Base-by-base conservation (phyloP, 2,329 filamentous ascomycete species). In the Xylaria arbuscula region DNA sequence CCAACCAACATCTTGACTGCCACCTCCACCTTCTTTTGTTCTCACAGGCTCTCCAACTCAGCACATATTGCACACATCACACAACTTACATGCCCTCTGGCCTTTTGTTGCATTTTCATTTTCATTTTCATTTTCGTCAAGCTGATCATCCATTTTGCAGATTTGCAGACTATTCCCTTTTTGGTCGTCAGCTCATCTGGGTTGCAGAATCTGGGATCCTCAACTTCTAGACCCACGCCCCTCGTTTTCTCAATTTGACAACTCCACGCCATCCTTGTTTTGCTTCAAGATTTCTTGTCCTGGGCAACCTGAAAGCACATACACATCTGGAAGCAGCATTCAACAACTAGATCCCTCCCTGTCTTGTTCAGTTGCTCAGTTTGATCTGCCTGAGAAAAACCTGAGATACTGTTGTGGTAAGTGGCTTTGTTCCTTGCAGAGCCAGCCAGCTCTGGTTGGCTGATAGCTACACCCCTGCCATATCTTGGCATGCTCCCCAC, bases 141-240 rank as follows among this genome's bases (percentile, higher is more conserved):
- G 70, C 70, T 72, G 68, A 72, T 70, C 56, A 58, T 70, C 57
- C 62, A 67, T 73, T 67, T 69, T 71, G 73, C 72, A 74, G 72
- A 64, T 72, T 72, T 62, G 64, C 67, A 64, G 65, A 68, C 69
- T 64, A 74, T 64, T 70, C 72, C 69, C 66, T 51, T 75, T 72
- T 73, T 63, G 70, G 73, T 59, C 61, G 70, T 68, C 55, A 67
- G 51, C 51, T 32, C 59, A 58, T 28, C 24, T 9, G 55, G 17
- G 53, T 56, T 63, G 62, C 62, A 62, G 51, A 57, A 61, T 40
- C 40, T 8, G 40, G 8, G 40, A 54, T 32, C 54, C 63, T 13
- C 51, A 56, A 28, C 42, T 70, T 62, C 55, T 70, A 72, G 66
- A 57, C 69, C 71, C 68, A 72, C 72, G 47, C 67, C 64, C 24